Conservation (phyloP, 176 grass and related monocot genomes). For the Melocanna baccifera region DNA sequence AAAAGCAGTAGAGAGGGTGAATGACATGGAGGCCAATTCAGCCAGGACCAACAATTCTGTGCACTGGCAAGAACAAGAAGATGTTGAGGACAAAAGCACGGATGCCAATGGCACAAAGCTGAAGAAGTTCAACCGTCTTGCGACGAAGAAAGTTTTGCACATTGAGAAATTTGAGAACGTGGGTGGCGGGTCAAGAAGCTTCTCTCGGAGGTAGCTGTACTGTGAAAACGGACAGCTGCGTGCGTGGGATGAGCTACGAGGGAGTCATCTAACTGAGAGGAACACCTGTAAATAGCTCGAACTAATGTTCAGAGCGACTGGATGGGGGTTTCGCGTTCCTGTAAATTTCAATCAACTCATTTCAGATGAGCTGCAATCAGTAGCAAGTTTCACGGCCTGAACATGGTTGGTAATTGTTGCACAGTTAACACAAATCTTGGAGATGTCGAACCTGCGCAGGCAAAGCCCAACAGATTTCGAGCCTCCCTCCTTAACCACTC, state of each 20-base stretch:
- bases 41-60: background rate
- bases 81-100: background rate
- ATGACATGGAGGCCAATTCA: background rate
- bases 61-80: conserved; percentile 28
- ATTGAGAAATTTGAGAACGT: background rate
- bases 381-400: background rate
- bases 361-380: background rate
- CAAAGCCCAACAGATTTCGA: conserved; percentile 58
- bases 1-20: background rate
- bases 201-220: conserved; percentile 20
- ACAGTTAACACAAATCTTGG: background rate
- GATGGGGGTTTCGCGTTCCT: background rate
- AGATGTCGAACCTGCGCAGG: conserved; percentile 67
- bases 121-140: background rate
- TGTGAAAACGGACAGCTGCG: background rate
- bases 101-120: background rate
- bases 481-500: conserved; percentile 98
- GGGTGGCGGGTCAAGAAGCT: conserved; percentile 17
- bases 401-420: background rate
- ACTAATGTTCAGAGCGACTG: conserved; percentile 9
- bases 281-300: conserved; percentile 28
- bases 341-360: background rate
- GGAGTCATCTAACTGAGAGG: background rate
- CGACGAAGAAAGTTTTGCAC: conserved; percentile 3
- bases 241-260: background rate